Conservation (phyloP, 352 stramenopile genomes). For the Phytopythium mirpurense region DNA sequence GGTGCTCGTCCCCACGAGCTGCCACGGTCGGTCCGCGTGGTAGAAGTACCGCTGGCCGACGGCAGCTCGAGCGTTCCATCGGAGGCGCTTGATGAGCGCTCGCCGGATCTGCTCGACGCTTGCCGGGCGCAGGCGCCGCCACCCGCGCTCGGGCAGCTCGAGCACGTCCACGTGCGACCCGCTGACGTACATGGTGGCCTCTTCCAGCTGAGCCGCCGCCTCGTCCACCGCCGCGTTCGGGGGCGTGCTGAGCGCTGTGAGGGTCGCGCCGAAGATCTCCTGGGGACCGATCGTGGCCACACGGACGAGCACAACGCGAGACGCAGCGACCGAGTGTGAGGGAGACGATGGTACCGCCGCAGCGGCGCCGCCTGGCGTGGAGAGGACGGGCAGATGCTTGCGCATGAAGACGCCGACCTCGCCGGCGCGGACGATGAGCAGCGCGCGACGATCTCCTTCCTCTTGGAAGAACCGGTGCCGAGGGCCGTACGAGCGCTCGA, state of each 20-base stretch:
- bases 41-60: slow-evolving; percentile 35
- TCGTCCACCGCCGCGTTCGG: slow-evolving; percentile 4
- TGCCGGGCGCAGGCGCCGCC: slow-evolving; percentile 37
- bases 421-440: slow-evolving; percentile 69
- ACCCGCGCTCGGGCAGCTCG: slow-evolving; percentile 59
- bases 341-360: neutral
- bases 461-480: slow-evolving; percentile 62
- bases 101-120: slow-evolving; percentile 42
- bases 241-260: slow-evolving; percentile 30
- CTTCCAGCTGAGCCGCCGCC: slow-evolving; percentile 15
- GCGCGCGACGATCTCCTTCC: slow-evolving; percentile 31
- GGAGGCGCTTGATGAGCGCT: slow-evolving; percentile 49
- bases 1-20: slow-evolving; percentile 15
- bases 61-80: slow-evolving; percentile 40
- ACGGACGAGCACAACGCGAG: slow-evolving; percentile 32
- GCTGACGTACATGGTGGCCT: slow-evolving; percentile 55
- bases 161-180: slow-evolving; percentile 50
- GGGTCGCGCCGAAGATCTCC: slow-evolving; percentile 58
- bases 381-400: neutral
- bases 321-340: neutral
- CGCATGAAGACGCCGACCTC: slow-evolving; percentile 63
- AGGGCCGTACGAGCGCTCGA: slow-evolving; percentile 46
- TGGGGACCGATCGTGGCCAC: slow-evolving; percentile 68
- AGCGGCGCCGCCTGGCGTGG: neutral
- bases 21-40: slow-evolving; percentile 47